Base-by-base conservation (phyloP, 495 filamentous ascomycete species). In the Neurospora africana region DNA sequence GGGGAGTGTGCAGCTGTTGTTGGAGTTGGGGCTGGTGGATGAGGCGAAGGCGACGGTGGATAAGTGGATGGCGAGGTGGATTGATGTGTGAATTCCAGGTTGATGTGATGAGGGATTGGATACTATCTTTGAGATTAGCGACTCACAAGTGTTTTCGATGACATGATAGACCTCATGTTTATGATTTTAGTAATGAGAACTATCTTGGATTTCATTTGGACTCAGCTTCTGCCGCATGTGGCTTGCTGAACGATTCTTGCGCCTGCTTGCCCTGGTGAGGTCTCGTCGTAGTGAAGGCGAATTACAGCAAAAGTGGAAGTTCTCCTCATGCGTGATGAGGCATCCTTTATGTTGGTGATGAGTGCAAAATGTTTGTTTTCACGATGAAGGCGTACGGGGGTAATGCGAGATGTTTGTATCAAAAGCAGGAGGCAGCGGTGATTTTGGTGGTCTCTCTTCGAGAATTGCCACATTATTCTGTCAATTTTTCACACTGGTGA, bases 61-160 rank as follows among this genome's bases (percentile, higher is more conserved):
- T 65, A 83, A 83, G 72, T 91, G 89, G 88, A 91, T 91, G 89
- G 88, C 84, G 7, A 81, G 89, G 68, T 91, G 89, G 88, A 78
- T 81, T 53, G 75, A 79, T 33, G 53, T 73, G 35, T 72, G 38
- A 69, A 68, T 10, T 38, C 37, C 37, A 10, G 30, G 3, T 70
- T 27, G 30, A 21, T 70, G 17, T 41, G 72, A n/a, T 44, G 15
- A 0, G 7, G 11, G 41, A 0, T 58, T 30, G 30, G 70, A 39
- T 39, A 36, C n/a, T n/a, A n/a, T n/a, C n/a, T n/a, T n/a, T n/a
- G n/a, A n/a, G n/a, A n/a, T n/a, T n/a, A n/a, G n/a, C n/a, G n/a
- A n/a, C n/a, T n/a, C n/a, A n/a, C n/a, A n/a, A n/a, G n/a, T n/a
- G n/a, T n/a, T n/a, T n/a, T n/a, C n/a, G n/a, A 44, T 7, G 37